Conservation (phyloP, 768 basidiomycete genomes). For the Sarcomyxa edulis region DNA sequence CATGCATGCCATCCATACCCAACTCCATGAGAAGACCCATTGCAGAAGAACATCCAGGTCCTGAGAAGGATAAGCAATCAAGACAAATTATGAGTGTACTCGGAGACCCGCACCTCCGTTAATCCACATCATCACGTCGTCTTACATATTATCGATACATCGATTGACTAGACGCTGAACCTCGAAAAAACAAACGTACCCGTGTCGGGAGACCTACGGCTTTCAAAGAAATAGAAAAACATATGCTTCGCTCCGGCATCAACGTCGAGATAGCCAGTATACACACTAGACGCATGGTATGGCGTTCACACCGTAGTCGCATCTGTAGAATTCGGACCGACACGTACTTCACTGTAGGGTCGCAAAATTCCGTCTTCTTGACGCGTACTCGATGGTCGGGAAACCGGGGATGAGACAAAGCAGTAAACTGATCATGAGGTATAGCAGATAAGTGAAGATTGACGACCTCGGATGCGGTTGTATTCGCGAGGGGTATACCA, state of each 20-base stretch:
- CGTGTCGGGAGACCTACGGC: constrained; percentile 47
- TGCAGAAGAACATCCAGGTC: constrained; percentile 49
- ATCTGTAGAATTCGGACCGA: constrained; percentile 2
- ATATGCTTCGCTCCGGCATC: constrained; percentile 53
- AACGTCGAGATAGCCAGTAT: constrained; percentile 36
- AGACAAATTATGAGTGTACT: constrained; percentile 1
- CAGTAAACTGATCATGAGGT: too few species aligned
- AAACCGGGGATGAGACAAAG: constrained; percentile 43
- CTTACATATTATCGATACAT: constrained; percentile 18
- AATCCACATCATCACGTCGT: constrained; percentile 70
- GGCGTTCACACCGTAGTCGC: too few species aligned
- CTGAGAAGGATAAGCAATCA: constrained; percentile 22
- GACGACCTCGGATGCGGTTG: constrained; percentile 8
- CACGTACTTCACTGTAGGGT: constrained; percentile 56
- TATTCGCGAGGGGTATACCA: too few species aligned
- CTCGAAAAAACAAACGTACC: constrained; percentile 32
- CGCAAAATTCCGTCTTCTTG: constrained; percentile 59
- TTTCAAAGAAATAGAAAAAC: constrained; percentile 78
- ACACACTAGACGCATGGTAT: constrained; percentile 21
- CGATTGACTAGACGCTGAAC: constrained; percentile 9
- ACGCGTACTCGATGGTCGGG: constrained; percentile 51
- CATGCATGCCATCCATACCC: constrained; percentile 47
- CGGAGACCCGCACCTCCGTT: constrained; percentile 43
- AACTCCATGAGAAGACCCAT: constrained; percentile 69
- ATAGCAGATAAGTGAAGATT: constrained; percentile 22